A percentile compares a stretch with the other conserved stretches of the same genome.
phyloP scores from a whole-genome alignment of 2,329 filamentous ascomycete species.

The Fulvia fulva region DNA sequence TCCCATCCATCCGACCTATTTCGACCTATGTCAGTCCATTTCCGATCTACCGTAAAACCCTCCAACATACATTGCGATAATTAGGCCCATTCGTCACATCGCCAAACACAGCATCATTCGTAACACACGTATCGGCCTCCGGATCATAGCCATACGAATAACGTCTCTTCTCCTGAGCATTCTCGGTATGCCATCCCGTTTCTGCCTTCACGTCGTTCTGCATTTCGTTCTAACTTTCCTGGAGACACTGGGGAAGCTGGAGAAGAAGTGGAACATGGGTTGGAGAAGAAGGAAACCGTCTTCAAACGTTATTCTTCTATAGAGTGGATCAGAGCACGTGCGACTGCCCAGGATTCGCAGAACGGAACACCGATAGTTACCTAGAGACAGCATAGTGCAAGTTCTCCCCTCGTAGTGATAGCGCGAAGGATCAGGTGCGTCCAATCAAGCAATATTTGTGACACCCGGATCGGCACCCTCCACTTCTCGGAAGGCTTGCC shows the following conservation, averaged over 20 bases:
- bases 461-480: background rate
- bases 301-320: background rate
- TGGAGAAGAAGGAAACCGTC: background rate
- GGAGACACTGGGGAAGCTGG: background rate
- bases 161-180: background rate
- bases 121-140: background rate
- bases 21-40: background rate
- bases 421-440: background rate
- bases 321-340: background rate
- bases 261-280: background rate
- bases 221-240: background rate
- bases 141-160: background rate
- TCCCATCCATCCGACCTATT: constrained; percentile 38
- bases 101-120: constrained; percentile 2
- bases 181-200: background rate
- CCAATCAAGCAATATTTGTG: background rate
- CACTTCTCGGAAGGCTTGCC: background rate
- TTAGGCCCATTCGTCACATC: constrained; percentile 3
- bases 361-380: background rate
- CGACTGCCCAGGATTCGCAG: background rate
- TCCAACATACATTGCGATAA: background rate
- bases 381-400: background rate
- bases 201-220: background rate
- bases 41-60: background rate
- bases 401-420: background rate